Conservation (phyloP, 768 basidiomycete species). For the Boletus patriciae region DNA sequence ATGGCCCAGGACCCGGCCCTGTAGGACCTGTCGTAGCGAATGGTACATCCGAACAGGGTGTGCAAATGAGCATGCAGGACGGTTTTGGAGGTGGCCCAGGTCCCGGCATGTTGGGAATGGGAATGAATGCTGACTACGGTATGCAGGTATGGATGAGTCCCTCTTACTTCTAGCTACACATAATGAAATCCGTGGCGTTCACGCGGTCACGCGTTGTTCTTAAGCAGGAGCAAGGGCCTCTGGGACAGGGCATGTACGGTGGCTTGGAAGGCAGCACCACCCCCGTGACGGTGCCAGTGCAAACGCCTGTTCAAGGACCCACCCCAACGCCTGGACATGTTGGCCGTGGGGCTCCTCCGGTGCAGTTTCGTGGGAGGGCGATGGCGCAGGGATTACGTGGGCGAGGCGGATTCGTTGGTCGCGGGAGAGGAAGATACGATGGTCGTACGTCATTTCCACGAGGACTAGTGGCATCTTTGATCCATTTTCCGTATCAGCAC, state of each 20-base stretch:
- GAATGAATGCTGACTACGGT: constrained; percentile 64
- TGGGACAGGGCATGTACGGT: constrained; percentile 70
- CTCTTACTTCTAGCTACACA: constrained; percentile 34
- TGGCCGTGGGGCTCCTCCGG: constrained; percentile 37
- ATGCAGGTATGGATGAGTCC: constrained; percentile 62
- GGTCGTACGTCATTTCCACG: constrained; percentile 37
- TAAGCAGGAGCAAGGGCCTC: constrained; percentile 56
- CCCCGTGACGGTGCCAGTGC: constrained; percentile 45
- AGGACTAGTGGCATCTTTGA: constrained; percentile 1
- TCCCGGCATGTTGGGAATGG: constrained; percentile 68
- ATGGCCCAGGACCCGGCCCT: constrained; percentile 36
- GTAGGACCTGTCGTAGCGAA: constrained; percentile 38
- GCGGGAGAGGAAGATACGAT: constrained; percentile 40
- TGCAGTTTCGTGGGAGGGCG: constrained; percentile 44
- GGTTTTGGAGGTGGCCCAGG: constrained; percentile 43
- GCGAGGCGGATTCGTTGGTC: constrained; percentile 40
- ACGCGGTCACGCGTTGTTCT: constrained; percentile 25
- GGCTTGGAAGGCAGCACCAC: constrained; percentile 57
- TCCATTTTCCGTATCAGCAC: constrained; percentile 24
- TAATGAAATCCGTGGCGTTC: constrained; percentile 39
- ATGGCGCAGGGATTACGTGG: constrained; percentile 46
- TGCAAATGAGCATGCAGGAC: constrained; percentile 44
- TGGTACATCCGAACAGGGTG: constrained; percentile 39
- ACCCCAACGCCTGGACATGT: constrained; percentile 32
- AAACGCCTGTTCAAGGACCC: constrained; percentile 33